Conservation (phyloP, 768 basidiomycete species). For the Leucosporidium scottii region DNA sequence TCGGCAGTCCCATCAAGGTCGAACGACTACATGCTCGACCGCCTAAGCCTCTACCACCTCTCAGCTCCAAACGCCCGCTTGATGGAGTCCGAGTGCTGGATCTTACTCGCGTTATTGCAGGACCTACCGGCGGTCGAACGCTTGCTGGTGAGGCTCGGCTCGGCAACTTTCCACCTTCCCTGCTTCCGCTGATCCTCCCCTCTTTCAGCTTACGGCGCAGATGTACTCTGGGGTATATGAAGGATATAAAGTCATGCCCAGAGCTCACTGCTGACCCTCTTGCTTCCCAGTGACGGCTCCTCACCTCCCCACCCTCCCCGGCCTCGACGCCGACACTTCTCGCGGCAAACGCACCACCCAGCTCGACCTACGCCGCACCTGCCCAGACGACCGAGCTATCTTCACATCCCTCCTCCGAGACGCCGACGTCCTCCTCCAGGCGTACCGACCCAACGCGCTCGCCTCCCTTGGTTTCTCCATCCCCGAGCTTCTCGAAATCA, state of each 20-base stretch:
- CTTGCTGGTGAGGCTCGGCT: slow-evolving; percentile 50
- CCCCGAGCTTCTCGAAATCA: slow-evolving; percentile 43
- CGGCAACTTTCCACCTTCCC: background rate
- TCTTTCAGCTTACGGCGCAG: background rate
- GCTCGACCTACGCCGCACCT: slow-evolving; percentile 47
- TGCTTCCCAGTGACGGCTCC: slow-evolving; percentile 49
- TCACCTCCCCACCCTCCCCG: slow-evolving; percentile 50
- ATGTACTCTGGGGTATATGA: background rate
- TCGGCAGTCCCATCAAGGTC: slow-evolving; percentile 48
- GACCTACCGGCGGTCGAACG: slow-evolving; percentile 53
- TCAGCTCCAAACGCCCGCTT: slow-evolving; percentile 42
- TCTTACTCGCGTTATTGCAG: slow-evolving; percentile 55
- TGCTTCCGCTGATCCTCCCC: background rate
- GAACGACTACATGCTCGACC: background rate
- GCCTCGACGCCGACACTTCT: slow-evolving; percentile 55
- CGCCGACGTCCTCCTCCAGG: slow-evolving; percentile 57
- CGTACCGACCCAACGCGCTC: slow-evolving; percentile 51
- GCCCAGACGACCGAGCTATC: slow-evolving; percentile 39
- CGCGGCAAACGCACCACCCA: slow-evolving; percentile 60
- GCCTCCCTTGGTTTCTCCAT: slow-evolving; percentile 50
- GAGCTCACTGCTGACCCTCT: background rate
- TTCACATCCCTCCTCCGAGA: slow-evolving; percentile 45
- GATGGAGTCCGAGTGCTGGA: slow-evolving; percentile 55
- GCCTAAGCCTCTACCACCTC: slow-evolving; percentile 12
- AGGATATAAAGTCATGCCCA: too few species aligned